Base-by-base conservation (phyloP, 148 eudicot genomes). In the Amaranthus cruentus region DNA sequence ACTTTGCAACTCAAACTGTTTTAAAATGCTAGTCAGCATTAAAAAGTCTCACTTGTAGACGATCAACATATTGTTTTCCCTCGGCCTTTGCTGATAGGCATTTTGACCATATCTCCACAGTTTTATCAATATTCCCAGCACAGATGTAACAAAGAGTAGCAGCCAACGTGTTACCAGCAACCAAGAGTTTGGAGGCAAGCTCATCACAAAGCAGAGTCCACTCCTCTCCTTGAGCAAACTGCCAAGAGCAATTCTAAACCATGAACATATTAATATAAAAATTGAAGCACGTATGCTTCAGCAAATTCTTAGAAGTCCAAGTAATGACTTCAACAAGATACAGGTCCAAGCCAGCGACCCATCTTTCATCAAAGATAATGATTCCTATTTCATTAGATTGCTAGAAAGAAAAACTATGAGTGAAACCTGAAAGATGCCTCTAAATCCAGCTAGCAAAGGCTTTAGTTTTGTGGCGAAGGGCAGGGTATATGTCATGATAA, bases 91-190 rank as follows among this genome's bases (percentile, higher is more conserved):
- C 68, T 54, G 96, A 76, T 68, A 95, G 83, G 74, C 82, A 76
- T 49, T 61, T 82, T 0, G 97, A 91, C 99, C 97, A 91, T 71
- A 95, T 88, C 84, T 90, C 99, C 71, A 95, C 92, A 54, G 97
- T 87, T 80, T 84, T 92, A 79, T 95, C 97, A 43, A 95, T 90
- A 78, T 90, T 95, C 75, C 99, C 99, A 83, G 97, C 90, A 85
- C 99, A 95, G 12, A 95, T 92, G 77, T 86, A 95, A 77, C 99
- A 95, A 7, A 90, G 87, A 68, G 97, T 95, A 47, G 99, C 96
- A 76, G 96, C 93, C 77, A 89, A 81, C 61, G 87, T 90, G 78
- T 90, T 83, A 52, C 94, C 94, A 73, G 85, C 85, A 80, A 75
- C 80, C 87, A 87, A 72, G 47, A 95, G 89, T 80, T 89, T 95